Base-by-base conservation (phyloP, 2,329 filamentous ascomycete genomes). In the Fonsecaea multimorphosa region DNA sequence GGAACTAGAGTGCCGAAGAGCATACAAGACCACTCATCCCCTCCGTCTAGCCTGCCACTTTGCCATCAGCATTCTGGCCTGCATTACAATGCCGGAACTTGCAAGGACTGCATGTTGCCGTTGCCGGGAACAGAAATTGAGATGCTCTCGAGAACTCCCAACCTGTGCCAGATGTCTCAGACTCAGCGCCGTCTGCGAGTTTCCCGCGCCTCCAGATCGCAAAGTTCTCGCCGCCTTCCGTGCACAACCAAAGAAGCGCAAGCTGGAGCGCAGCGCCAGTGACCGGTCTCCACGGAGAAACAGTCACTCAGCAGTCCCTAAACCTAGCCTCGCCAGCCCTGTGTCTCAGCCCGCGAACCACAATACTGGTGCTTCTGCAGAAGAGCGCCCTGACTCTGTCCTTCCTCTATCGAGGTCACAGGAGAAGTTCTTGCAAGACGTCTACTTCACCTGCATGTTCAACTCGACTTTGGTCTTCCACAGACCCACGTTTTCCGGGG, bases 81-180 rank as follows among this genome's bases (percentile, higher is more conserved):
- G n/a, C n/a, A 14, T 32, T 24, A 29, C 51, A 31, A 56, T 56
- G 53, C 22, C 29, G 38, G 32, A 34, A 24, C 29, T 61, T 51
- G 63, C 46, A n/a, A n/a, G 51, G 27, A 65, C 63, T 1, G 63
- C 63, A 4, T 65, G 63, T 24, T 27, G 63, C 19, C 63, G 63
- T 16, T 65, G 63, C 40, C 63, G 63, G 5, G 51, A 61, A 36
- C 63, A 65, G 51, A 65, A 65, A 58, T 32, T 65, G 38, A 38
- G 63, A 65, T 65, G 63, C 58, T 65, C 63, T 38, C 58, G 63
- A 16, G 63, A 65, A 38, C 51, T 65, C 12, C 63, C 58, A n/a
- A 61, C 22, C 38, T 65, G 63, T 44, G 57, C 49, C 49, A 19
- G 63, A 52, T 65, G 63, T 19, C 14, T 55, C 16, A 61, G 63